Percentiles rank a stretch among this genome's conserved stretches.
phyloP scores from a whole-genome alignment of 805 yeast genomes.

The Pichia thaimueangensis region DNA sequence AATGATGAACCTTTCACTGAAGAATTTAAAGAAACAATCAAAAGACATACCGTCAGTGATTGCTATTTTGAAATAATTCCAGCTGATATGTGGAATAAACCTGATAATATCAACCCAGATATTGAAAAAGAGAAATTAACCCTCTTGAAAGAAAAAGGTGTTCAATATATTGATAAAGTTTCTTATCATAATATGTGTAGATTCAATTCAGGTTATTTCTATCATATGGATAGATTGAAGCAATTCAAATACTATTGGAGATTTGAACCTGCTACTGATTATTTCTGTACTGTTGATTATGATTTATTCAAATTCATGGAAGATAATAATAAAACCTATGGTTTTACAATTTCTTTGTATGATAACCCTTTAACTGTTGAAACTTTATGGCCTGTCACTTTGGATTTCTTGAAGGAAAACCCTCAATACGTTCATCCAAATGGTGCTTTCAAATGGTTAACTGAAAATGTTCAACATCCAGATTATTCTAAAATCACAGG shows the following conservation, averaged over 20 bases:
- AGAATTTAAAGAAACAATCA: conserved; percentile 56
- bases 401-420: conserved; percentile 49
- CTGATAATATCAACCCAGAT: conserved; percentile 36
- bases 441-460: conserved; percentile 52
- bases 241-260: conserved; percentile 74
- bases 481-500: conserved; percentile 32
- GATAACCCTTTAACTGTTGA: conserved; percentile 63
- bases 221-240: conserved; percentile 51
- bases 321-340: conserved; percentile 63
- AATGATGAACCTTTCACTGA: conserved; percentile 78
- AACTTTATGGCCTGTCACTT: conserved; percentile 65
- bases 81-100: conserved; percentile 43
- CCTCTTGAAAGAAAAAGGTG: conserved; percentile 33
- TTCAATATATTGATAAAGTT: conserved; percentile 54
- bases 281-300: conserved; percentile 63
- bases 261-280: conserved; percentile 67
- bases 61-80: conserved; percentile 51
- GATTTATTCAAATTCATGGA: conserved; percentile 74
- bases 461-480: conserved; percentile 48
- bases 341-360: conserved; percentile 64
- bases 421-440: conserved; percentile 55
- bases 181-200: conserved; percentile 84
- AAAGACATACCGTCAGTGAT: conserved; percentile 40
- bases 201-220: conserved; percentile 65
- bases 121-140: conserved; percentile 34